phyloP scores from a whole-genome alignment of 495 filamentous ascomycete genomes.

The Pseudevernia furfuracea region DNA sequence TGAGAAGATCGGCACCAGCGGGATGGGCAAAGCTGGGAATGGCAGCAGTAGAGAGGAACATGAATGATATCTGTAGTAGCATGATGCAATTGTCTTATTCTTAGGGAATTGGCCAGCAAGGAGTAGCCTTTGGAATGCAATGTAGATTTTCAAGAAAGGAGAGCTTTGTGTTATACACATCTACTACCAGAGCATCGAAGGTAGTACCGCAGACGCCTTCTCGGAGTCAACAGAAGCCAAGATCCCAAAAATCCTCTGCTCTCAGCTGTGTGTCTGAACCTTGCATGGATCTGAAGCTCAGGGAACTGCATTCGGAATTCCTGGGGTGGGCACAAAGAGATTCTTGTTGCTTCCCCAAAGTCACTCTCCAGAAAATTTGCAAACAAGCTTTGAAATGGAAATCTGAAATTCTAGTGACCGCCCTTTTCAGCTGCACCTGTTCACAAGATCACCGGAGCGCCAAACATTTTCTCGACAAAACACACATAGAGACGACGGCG shows the following conservation, averaged over 20 bases:
- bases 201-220: neutral
- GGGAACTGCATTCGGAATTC: constrained; percentile 2
- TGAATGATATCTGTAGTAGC: constrained; percentile 4
- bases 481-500: neutral
- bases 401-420: neutral
- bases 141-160: neutral
- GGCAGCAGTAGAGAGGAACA: constrained; percentile 1
- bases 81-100: constrained; percentile 2
- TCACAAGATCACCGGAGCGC: constrained; percentile 7
- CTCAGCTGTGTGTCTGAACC: neutral
- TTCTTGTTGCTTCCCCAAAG: neutral
- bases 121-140: neutral
- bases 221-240: neutral
- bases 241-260: neutral
- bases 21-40: constrained; percentile 4
- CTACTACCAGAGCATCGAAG: neutral
- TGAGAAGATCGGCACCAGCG: neutral
- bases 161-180: neutral
- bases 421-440: constrained; percentile 2
- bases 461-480: neutral
- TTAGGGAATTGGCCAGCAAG: neutral
- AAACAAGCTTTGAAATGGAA: neutral
- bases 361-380: neutral
- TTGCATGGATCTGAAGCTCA: constrained; percentile 2
- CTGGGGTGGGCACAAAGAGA: constrained; percentile 4